Evolutionary conservation across 345 rosid genomes (phyloP).

Genomic region (Populus simonii): DNA sequence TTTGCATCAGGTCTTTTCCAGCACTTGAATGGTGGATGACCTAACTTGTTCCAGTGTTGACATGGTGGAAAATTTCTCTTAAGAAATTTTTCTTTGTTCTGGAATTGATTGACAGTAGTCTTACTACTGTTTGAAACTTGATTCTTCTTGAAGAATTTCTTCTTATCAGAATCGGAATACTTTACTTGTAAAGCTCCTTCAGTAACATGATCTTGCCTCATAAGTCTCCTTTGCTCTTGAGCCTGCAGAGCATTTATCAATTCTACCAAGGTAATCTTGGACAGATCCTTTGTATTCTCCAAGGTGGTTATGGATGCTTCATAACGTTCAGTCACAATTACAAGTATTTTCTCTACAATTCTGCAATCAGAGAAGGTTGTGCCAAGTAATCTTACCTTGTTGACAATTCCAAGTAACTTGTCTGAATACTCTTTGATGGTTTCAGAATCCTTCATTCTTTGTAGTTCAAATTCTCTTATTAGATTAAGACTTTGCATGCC

Average conservation of each 20-base stretch:
- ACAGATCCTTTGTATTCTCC: neutral
- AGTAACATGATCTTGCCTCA: neutral
- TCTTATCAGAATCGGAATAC: neutral
- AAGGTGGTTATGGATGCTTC: neutral
- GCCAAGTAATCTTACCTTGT: neutral
- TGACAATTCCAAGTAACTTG: neutral
- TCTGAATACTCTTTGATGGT: neutral
- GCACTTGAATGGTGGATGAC: too few species aligned
- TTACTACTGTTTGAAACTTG: too few species aligned
- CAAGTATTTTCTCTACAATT: too few species aligned
- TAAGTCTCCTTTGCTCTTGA: neutral
- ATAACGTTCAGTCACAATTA: neutral
- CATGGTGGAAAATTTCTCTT: too few species aligned
- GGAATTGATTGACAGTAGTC: too few species aligned
- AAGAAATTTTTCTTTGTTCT: too few species aligned
- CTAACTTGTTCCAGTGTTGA: too few species aligned
- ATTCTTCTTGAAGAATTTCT: neutral
- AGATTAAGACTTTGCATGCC: neutral
- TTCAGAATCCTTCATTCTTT: neutral
- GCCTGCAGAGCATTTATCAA: neutral
- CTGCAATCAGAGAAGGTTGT: too few species aligned
- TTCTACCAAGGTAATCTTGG: neutral
- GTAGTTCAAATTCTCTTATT: neutral
- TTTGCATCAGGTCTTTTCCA: too few species aligned
- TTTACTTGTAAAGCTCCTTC: neutral